Evolutionary conservation across 2,329 filamentous ascomycete species (phyloP).

Genomic region (Diaporthe capsici): DNA sequence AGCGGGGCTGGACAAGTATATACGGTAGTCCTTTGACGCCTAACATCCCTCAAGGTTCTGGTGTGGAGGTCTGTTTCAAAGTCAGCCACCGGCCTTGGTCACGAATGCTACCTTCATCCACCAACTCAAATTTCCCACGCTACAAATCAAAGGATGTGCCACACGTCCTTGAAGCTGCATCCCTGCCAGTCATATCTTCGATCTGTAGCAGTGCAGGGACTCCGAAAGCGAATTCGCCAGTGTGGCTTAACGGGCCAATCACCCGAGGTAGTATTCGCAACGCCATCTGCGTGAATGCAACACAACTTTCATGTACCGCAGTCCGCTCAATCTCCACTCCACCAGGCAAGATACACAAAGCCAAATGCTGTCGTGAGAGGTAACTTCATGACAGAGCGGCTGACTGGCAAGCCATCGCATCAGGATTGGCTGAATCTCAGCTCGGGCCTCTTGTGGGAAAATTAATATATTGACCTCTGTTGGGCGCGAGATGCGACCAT

Average conservation of each 20-base stretch:
- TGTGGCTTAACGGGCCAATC: constrained; percentile 5
- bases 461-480: constrained; percentile 13
- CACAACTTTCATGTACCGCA: not conserved
- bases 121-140: constrained; percentile 9
- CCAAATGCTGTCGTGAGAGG: not conserved
- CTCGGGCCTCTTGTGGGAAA: constrained; percentile 10
- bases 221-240: constrained; percentile 3
- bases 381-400: no score
- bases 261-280: not conserved
- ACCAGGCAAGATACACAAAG: not conserved
- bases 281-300: constrained; percentile 12
- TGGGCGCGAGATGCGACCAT: not conserved
- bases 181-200: constrained; percentile 9
- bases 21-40: not conserved
- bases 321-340: constrained; percentile 13
- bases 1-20: constrained; percentile 8
- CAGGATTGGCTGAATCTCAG: not conserved
- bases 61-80: constrained; percentile 23
- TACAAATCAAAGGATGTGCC: not conserved
- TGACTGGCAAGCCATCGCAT: not conserved
- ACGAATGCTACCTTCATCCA: constrained; percentile 26
- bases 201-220: not conserved
- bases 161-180: not conserved
- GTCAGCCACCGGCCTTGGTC: constrained; percentile 28
- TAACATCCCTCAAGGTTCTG: constrained; percentile 5